Evolutionary conservation across 2,329 filamentous ascomycete species (phyloP).

Genomic region (Raffaelea ambrosiae): DNA sequence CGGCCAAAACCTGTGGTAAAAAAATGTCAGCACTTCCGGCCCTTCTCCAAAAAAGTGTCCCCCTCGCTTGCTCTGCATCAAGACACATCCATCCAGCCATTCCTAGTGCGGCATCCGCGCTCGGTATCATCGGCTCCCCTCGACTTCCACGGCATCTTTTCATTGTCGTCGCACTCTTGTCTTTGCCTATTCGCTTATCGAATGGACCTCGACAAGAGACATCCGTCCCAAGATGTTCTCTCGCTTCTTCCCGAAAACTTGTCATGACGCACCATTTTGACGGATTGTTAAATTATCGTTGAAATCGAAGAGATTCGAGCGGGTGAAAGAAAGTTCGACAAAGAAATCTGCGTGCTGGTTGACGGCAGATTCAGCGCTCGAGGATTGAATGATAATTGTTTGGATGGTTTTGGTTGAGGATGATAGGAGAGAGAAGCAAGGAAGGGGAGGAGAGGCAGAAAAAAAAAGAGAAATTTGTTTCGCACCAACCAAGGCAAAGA

Average conservation of each 20-base stretch:
- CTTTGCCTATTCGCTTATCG: no score
- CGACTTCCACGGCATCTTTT: no score
- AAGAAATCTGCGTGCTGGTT: conserved; percentile 25
- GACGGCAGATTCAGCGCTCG: conserved; percentile 44
- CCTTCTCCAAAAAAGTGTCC: no score
- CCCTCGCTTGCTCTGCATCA: not conserved
- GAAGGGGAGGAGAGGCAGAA: conserved; percentile 9
- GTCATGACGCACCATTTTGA: conserved; percentile 53
- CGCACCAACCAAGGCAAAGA: conserved; percentile 17
- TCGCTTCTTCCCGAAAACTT: not conserved
- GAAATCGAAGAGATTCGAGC: conserved; percentile 34
- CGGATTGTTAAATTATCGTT: conserved; percentile 37
- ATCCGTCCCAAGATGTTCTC: no score
- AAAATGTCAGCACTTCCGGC: conserved; percentile 36
- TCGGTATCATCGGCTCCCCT: no score
- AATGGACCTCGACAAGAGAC: no score
- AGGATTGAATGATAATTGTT: conserved; percentile 26
- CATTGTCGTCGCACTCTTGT: no score
- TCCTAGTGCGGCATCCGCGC: not conserved
- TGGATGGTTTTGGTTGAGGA: conserved; percentile 7
- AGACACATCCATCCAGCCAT: not conserved
- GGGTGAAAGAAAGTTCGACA: conserved; percentile 29
- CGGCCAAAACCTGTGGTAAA: conserved; percentile 82
- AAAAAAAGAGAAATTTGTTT: conserved; percentile 2
- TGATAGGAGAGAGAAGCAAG: conserved; percentile 16